Evolutionary conservation across 805 yeast species (phyloP).

Genomic region (Starmerella stigmatis): DNA sequence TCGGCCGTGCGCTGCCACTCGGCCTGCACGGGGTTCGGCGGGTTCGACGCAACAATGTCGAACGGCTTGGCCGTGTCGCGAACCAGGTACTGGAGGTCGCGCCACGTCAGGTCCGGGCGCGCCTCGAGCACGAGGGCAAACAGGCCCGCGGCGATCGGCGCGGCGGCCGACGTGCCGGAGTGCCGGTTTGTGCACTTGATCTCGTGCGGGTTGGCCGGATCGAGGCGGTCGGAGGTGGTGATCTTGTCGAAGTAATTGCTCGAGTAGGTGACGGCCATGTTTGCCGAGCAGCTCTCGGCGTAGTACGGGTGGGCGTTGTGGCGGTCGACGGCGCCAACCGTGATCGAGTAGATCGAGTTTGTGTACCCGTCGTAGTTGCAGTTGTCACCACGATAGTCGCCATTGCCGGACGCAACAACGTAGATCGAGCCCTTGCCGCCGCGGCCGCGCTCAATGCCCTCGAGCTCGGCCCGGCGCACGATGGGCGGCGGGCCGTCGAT

Average conservation of each 20-base stretch:
- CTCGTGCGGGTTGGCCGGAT: conserved; percentile 15
- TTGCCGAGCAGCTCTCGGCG: conserved; percentile 90
- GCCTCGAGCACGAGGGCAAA: conserved; percentile 72
- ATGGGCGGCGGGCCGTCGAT: conserved; percentile 74
- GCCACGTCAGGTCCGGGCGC: conserved; percentile 85
- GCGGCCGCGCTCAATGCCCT: conserved; percentile 77
- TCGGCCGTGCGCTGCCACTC: conserved; percentile 64
- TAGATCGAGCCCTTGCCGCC: conserved; percentile 71
- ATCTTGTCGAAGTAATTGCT: conserved; percentile 86
- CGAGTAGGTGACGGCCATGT: conserved; percentile 83
- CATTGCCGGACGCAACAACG: conserved; percentile 95
- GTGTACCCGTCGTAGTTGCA: conserved; percentile 98
- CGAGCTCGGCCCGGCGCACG: conserved; percentile 72
- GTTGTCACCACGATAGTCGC: conserved; percentile 70
- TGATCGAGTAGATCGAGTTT: conserved; percentile 85
- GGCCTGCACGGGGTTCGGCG: conserved; percentile 29
- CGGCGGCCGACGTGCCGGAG: conserved; percentile 98
- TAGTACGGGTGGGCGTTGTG: conserved; percentile 79
- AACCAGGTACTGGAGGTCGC: conserved; percentile 82
- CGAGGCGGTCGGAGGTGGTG: conserved; percentile 49
- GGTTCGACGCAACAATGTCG: conserved; percentile 32
- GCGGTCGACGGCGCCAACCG: conserved; percentile 88
- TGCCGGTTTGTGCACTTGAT: conserved; percentile 57
- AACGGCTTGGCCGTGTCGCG: conserved; percentile 62
- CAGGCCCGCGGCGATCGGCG: conserved; percentile 96